Evolutionary conservation across 2,329 filamentous ascomycete species (phyloP), one percentile per base, ranked within the genome.

Genomic region (Didymella segeticola): DNA sequence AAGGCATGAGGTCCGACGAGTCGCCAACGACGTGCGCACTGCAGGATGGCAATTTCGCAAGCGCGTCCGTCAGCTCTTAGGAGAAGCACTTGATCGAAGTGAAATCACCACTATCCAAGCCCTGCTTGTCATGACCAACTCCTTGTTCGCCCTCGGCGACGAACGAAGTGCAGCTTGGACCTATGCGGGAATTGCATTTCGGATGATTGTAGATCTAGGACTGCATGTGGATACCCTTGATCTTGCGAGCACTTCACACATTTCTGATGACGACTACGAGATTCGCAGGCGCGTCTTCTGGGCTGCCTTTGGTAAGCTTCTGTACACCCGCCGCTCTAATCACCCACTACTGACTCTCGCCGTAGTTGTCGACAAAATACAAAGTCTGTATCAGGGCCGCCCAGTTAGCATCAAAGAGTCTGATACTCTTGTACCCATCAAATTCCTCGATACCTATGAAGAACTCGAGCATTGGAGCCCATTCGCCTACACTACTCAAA

Each of bases 111-210:
- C 82, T 0, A 81, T 84, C 1, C 80, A 83, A 56, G 82, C 80
- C 0, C 60, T 85, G 19, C 68, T 85, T 0, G 70, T 83, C 1
- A 80, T 84, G 76, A 78, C 78, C 0, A 80, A 78, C 33, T 79
- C 80, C 0, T 63, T 84, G 0, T 83, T 83, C 57, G 76, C 81
- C 0, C 68, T 79, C 2, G 75, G 78, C 14, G 78, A 80, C 43
- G 78, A 83, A 58, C 70, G 78, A 25, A 83, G 80, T 50, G 76
- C 77, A 4, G 80, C 82, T 2, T 87, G 83, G 83, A 61, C 85
- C 2, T 86, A 86, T 54, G 78, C 80, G 39, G 83, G 83, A 1
- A 77, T 82, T 59, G 83, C 83, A 0, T 83, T 84, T 53, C 76
- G 81, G 9, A 80, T 85, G 70, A 71, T 85, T 19, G 77, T 80